Evolutionary conservation across 257 asterid species (phyloP), one percentile per base, ranked within the genome.

Genomic region (Apocynum venetum): DNA sequence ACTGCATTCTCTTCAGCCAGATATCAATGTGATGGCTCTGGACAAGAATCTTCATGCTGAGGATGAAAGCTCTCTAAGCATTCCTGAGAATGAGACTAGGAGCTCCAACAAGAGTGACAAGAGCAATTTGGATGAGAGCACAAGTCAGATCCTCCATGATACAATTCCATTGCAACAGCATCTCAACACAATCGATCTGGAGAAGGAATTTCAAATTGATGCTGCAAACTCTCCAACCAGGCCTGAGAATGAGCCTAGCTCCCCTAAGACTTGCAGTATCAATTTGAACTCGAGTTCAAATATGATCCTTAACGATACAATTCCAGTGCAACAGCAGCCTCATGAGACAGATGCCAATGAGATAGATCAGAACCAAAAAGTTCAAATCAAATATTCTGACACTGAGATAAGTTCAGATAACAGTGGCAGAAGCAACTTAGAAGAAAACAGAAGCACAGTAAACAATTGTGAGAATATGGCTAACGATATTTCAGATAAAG

Each of bases 401-500:
- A 6, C 10, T 9, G 43, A 57, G 41, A 8, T 15, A 43, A 57
- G n/a, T 51, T 17, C 25, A 40, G 44, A 25, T 43, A 81, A 76
- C 65, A 61, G 80, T 36, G 85, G 78, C 17, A 72, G 72, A 72
- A 82, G 80, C 76, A 73, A 72, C 85, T 51, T 73, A 76, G 91
- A 83, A 69, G 89, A 80, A 40, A 78, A 41, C 12, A 83, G 67
- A 59, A 82, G 53, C 43, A 83, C 20, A 0, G 83, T 73, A 4
- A 47, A 71, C 78, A 85, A 78, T 56, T 63, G 70, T 3, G 86
- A 69, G 46, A 85, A 77, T 67, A 83, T 79, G 72, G 59, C 72
- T 41, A 73, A 80, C 17, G 88, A 84, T 79, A 79, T 78, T 44
- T 44, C 80, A 74, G 76, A 77, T 3, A 78, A 88, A 35, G 90